Evolutionary conservation across 2,329 filamentous ascomycete genomes (phyloP).

Genomic region (Thermothelomyces thermophilus): DNA sequence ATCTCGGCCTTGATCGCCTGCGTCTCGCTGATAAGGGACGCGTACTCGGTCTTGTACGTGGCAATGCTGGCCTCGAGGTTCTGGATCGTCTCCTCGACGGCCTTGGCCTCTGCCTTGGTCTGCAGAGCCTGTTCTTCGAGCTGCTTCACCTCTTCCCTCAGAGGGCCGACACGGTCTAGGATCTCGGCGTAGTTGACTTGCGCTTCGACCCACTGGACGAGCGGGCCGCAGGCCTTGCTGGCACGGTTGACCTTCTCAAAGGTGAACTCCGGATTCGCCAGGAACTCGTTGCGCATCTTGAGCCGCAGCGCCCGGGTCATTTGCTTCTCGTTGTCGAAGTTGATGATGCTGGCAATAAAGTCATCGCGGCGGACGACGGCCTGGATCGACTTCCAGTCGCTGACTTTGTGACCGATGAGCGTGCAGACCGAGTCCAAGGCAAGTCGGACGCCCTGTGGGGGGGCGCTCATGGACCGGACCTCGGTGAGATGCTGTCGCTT

Average conservation of each 20-base stretch:
- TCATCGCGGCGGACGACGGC: constrained; percentile 85
- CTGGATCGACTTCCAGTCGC: constrained; percentile 88
- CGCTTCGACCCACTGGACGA: constrained; percentile 94
- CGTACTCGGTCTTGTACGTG: constrained; percentile 94
- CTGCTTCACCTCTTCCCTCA: constrained; percentile 80
- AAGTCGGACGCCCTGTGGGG: constrained; percentile 82
- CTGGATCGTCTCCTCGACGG: constrained; percentile 80
- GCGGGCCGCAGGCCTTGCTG: constrained; percentile 90
- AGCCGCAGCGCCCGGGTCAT: constrained; percentile 79
- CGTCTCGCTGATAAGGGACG: constrained; percentile 90
- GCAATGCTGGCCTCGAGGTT: constrained; percentile 84
- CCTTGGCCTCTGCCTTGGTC: constrained; percentile 88
- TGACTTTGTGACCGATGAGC: constrained; percentile 80
- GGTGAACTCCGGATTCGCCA: constrained; percentile 91
- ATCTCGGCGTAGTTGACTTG: constrained; percentile 99
- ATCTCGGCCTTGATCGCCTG: constrained; percentile 97
- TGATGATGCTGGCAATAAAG: constrained; percentile 96
- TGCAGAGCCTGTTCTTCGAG: constrained; percentile 84
- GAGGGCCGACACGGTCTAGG: constrained; percentile 82
- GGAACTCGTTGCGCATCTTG: constrained; percentile 88
- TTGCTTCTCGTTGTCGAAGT: constrained; percentile 89
- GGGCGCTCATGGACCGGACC: constrained; percentile 93
- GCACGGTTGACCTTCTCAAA: constrained; percentile 94
- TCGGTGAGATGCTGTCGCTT: constrained; percentile 96
- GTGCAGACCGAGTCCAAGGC: constrained; percentile 96